Evolutionary conservation across 306 rosid species (phyloP).

Genomic region (Quercus variabilis): DNA sequence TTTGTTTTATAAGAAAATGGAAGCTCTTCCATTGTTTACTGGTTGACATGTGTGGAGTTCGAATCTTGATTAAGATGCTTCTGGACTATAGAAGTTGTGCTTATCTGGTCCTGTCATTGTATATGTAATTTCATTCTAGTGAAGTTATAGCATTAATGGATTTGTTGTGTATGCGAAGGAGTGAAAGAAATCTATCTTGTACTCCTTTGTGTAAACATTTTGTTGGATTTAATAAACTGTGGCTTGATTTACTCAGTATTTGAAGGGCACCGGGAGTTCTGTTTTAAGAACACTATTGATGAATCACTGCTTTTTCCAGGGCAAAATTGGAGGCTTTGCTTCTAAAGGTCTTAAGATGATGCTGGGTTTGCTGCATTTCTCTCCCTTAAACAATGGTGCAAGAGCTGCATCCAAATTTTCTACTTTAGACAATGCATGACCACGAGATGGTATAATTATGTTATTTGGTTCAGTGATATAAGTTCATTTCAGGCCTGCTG

Average conservation of each 20-base stretch:
- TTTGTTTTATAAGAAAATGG: neutral
- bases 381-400: constrained; percentile 12
- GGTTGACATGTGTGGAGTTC: neutral
- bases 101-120: neutral
- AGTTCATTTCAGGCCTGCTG: constrained; percentile 16
- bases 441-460: constrained; percentile 4
- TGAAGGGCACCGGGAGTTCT: neutral
- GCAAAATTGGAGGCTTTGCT: constrained; percentile 50
- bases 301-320: constrained; percentile 42
- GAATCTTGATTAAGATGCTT: neutral
- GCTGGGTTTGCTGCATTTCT: constrained; percentile 15
- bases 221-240: neutral
- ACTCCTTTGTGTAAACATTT: neutral
- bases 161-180: neutral
- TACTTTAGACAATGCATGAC: constrained; percentile 6
- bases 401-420: constrained; percentile 10
- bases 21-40: neutral
- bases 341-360: constrained; percentile 35
- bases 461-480: constrained; percentile 5
- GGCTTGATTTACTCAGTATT: constrained; percentile 8
- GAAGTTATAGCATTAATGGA: neutral
- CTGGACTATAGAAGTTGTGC: neutral
- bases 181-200: neutral
- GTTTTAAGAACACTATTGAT: constrained; percentile 27
- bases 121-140: neutral